Evolutionary conservation across 305 asterid species (phyloP), one percentile per base, ranked within the genome.

Genomic region (Nicotiana rustica): DNA sequence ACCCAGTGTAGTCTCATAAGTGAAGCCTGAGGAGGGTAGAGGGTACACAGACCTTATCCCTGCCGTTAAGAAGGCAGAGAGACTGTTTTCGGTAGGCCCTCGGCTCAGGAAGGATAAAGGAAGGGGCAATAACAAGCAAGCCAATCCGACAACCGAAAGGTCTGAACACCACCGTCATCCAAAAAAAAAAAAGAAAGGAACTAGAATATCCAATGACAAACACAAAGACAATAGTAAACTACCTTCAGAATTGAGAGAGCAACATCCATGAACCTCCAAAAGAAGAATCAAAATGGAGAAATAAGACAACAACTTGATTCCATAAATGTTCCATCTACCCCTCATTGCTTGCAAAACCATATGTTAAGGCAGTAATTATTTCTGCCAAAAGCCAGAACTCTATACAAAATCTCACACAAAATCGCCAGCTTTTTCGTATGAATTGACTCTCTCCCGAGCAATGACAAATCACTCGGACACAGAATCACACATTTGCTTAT

Each of bases 191-290:
- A 4, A 25, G 8, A 73, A 21, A 25, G 64, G 44, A 44, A 71
- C 19, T 71, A 73, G 79, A 73, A 25, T 49, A 64, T 7, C 4
- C n/a, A 25, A 64, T 64, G 68, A 64, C 2, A 52, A 52, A 52
- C 57, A 52, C 57, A 52, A 12, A 52, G 36, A 65, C 4, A 29
- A 14, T 10, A 29, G 49, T 55, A 76, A 52, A 38, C 3, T 91
- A 97, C 99, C 99, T 89, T 97, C 97, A 49, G 94, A 81, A 87
- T 89, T 93, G 81, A 95, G 92, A 4, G 94, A 83, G 77, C 65
- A 87, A 87, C 94, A 86, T 21, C 94, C 94, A 25, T 67, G 92
- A 83, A 88, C 79, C 71, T 88, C 84, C 82, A 86, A 85, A 86
- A 82, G 79, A 80, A 91, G 89, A 86, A 92, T 83, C 77, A 90